A percentile compares a stretch with the other conserved stretches of the same genome.
These are phyloP conservation scores for Agastache rugosa DNA, from an alignment of 257 asterid genomes.

Conservation along the genomic window DNA sequence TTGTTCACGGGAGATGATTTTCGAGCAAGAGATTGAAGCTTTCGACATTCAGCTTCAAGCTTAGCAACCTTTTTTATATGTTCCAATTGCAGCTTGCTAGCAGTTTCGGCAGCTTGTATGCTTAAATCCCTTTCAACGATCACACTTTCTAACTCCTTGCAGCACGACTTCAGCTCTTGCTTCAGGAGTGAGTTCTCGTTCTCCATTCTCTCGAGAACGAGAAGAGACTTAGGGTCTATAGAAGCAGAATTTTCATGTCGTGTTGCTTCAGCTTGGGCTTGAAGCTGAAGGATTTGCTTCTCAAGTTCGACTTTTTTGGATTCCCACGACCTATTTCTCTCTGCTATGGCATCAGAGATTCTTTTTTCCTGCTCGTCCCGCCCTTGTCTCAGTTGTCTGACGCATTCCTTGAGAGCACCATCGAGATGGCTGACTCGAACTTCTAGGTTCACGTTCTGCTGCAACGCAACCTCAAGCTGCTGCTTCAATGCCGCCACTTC, in stretches of 20 bases:
- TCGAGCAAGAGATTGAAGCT: slow-evolving; percentile 57
- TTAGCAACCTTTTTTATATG: slow-evolving; percentile 63
- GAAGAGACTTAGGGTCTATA: slow-evolving; percentile 39
- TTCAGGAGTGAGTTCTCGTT: slow-evolving; percentile 62
- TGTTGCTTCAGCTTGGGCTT: slow-evolving; percentile 40
- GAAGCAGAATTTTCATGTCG: slow-evolving; percentile 37
- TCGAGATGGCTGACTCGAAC: slow-evolving; percentile 73
- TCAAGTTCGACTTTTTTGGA: slow-evolving; percentile 49
- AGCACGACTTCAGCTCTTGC: slow-evolving; percentile 49
- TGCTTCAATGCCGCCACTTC: slow-evolving; percentile 67
- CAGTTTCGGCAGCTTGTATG: slow-evolving; percentile 75
- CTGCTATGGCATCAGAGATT: slow-evolving; percentile 45
- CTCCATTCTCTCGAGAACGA: slow-evolving; percentile 50
- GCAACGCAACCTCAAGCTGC: slow-evolving; percentile 69
- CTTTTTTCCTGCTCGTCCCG: slow-evolving; percentile 66
- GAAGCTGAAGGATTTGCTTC: slow-evolving; percentile 55
- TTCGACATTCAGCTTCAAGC: slow-evolving; percentile 77
- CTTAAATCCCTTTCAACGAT: slow-evolving; percentile 72
- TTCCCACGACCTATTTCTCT: slow-evolving; percentile 55
- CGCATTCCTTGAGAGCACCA: slow-evolving; percentile 84
- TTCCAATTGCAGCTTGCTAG: slow-evolving; percentile 78
- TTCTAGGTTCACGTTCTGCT: slow-evolving; percentile 68
- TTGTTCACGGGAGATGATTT: slow-evolving; percentile 47
- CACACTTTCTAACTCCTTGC: slow-evolving; percentile 57
- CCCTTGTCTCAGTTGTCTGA: slow-evolving; percentile 65